phyloP scores from a whole-genome alignment of 202 grass and related monocot species.

The Alloteropsis angusta region DNA sequence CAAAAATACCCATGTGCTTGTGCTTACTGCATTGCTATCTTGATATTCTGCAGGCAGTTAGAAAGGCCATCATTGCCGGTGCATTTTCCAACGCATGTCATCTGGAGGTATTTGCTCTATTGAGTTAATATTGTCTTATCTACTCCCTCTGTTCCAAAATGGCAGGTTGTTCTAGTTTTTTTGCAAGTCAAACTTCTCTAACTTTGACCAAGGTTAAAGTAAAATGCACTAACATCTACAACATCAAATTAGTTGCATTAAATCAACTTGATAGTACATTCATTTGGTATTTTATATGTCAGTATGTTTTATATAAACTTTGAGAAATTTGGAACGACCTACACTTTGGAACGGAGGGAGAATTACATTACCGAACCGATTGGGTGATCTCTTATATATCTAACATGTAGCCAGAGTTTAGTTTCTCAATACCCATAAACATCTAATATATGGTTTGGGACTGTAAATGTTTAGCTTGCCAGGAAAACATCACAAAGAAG shows the following conservation, averaged over 20 bases:
- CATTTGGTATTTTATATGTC: too few species aligned
- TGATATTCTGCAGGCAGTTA: constrained; percentile 49
- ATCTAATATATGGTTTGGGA: background rate
- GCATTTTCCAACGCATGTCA: constrained; percentile 85
- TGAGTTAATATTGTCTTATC: background rate
- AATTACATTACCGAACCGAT: background rate
- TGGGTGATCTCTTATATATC: constrained; percentile 5
- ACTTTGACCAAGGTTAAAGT: too few species aligned
- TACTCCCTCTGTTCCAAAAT: background rate
- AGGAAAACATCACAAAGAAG: background rate
- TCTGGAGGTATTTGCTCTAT: constrained; percentile 58
- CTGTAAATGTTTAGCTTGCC: background rate
- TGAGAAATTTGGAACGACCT: too few species aligned
- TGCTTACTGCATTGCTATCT: background rate
- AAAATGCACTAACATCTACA: too few species aligned
- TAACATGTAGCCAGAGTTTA: background rate
- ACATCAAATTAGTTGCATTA: too few species aligned
- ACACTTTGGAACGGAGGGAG: too few species aligned
- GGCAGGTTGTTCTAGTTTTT: too few species aligned
- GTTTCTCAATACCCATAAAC: background rate
- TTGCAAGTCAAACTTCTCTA: too few species aligned
- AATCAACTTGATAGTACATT: too few species aligned
- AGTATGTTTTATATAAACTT: too few species aligned
- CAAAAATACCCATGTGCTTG: background rate
- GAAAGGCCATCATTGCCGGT: constrained; percentile 81